Evolutionary conservation across 768 basidiomycete species (phyloP), one percentile per base, ranked within the genome.

Genomic region (Amanita pseudoporphyria): DNA sequence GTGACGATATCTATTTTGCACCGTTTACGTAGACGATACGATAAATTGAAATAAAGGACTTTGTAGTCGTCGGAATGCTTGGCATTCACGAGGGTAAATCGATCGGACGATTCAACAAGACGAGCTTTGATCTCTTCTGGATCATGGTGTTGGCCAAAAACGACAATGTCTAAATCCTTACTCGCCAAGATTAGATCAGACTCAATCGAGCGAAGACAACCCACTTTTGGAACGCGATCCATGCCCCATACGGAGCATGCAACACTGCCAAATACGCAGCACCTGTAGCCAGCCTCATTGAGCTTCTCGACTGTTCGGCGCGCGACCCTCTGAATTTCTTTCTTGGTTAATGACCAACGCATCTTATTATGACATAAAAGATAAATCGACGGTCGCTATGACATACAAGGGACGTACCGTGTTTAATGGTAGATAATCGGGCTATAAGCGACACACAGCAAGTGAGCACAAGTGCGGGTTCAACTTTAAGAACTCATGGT

Each of bases 161-260:
- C 69, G 21, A 75, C 63, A 2, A 77, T 59, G 51, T 77, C 75
- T 9, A 75, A 61, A 53, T 77, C 76, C 74, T 76, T 50, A 40
- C 13, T 41, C 4, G 40, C 13, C 40, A 41, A 13, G 6, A 0
- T 26, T 13, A 14, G 40, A 6, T 22, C 13, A 26, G 36, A 16
- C 19, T 14, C 3, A 4, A 4, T 28, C 3, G 26, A 28, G 26
- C 26, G 28, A 30, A 44, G 12, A 14, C 9, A 26, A 55, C 68
- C 38, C 19, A 73, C 72, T 32, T 64, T 63, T 6, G 70, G 70
- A 4, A 57, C 59, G 6, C 71, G 57, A 16, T 57, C 40, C 54
- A 64, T 70, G 4, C 71, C 72, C 22, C 68, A 68, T 10, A 67
- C 54, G 12, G 62, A 56, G 52, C 70, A 71, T 3, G 69, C 71